These are phyloP conservation scores for Candolleomyces efflorescens DNA, from an alignment of 768 basidiomycete genomes.

Conservation along the genomic window DNA sequence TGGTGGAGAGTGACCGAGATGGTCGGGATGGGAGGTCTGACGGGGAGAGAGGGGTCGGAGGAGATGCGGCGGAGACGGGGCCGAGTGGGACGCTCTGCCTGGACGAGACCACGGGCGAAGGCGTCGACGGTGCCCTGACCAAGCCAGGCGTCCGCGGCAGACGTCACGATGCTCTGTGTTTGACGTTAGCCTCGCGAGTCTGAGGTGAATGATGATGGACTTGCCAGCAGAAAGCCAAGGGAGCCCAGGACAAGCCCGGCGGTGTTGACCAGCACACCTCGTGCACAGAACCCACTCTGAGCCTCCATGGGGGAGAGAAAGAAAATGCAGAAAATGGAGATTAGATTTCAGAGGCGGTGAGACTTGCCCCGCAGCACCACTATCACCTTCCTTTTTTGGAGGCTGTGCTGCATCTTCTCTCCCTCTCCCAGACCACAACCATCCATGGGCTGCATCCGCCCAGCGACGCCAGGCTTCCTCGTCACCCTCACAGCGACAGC, in stretches of 20 bases:
- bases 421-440: slow-evolving; percentile 7
- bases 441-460: slow-evolving; percentile 64
- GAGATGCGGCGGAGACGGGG: background rate
- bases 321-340: background rate
- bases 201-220: slow-evolving; percentile 9
- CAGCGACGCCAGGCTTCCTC: slow-evolving; percentile 88
- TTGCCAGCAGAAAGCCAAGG: slow-evolving; percentile 32
- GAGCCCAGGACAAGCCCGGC: slow-evolving; percentile 29
- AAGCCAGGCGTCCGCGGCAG: slow-evolving; percentile 18
- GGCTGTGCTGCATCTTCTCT: slow-evolving; percentile 4
- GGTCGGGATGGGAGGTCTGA: background rate
- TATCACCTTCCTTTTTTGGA: background rate
- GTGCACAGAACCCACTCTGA: slow-evolving; percentile 10
- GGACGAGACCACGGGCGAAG: slow-evolving; percentile 7
- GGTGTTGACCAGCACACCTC: slow-evolving; percentile 22
- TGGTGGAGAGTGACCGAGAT: background rate
- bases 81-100: background rate
- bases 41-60: background rate
- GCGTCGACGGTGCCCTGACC: slow-evolving; percentile 6
- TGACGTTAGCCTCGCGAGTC: background rate
- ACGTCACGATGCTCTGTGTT: slow-evolving; percentile 30
- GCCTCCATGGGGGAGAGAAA: slow-evolving; percentile 8
- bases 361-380: too few species aligned
- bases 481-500: slow-evolving; percentile 75
- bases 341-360: background rate